A percentile compares a stretch with the other conserved stretches of the same genome.
Evolutionary conservation across 306 rosid species (phyloP).

Genomic region (Vicia villosa): DNA sequence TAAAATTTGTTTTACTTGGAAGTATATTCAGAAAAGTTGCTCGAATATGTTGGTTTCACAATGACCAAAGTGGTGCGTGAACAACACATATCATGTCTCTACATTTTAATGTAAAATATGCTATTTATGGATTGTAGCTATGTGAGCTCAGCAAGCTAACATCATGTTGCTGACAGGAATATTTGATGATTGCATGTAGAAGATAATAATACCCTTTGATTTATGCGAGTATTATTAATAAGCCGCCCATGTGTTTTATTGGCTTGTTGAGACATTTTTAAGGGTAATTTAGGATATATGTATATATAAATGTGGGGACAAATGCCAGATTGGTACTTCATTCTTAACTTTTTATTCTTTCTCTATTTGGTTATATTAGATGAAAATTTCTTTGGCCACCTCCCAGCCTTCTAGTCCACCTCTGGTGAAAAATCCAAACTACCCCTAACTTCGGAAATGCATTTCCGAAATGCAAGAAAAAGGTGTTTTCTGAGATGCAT

Average conservation of each 20-base stretch:
- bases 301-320: background rate
- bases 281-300: background rate
- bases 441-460: too few species aligned
- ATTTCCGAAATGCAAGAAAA: too few species aligned
- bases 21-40: background rate
- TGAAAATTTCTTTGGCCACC: too few species aligned
- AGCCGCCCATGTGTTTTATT: slow-evolving; percentile 10
- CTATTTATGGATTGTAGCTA: background rate
- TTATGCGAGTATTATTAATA: background rate
- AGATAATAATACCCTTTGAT: slow-evolving; percentile 8
- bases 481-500: too few species aligned
- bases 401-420: too few species aligned
- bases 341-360: background rate
- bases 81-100: background rate
- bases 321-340: background rate
- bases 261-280: background rate
- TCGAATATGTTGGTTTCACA: background rate
- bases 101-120: background rate
- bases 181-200: background rate
- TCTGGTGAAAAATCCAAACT: too few species aligned
- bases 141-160: background rate
- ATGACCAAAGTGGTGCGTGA: background rate
- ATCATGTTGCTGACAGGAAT: slow-evolving; percentile 1
- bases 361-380: background rate
- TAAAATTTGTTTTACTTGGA: background rate